Evolutionary conservation across 2,329 filamentous ascomycete species (phyloP).

Genomic region (Amauroascus niger): DNA sequence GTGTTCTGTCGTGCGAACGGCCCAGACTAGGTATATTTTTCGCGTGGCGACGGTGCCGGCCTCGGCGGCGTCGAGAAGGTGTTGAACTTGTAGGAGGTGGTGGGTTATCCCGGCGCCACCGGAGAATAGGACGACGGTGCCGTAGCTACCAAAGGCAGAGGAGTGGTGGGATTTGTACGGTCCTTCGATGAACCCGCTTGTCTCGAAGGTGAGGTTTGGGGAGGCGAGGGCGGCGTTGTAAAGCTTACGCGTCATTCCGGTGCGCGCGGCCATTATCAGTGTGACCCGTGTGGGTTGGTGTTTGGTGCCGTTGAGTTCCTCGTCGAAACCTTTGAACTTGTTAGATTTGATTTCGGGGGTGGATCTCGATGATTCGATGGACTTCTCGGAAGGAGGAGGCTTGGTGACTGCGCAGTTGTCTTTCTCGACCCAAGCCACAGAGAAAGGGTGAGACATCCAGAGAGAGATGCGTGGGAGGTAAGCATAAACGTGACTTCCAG

Average conservation of each 20-base stretch:
- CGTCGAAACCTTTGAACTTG: constrained; percentile 21
- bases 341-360: constrained; percentile 26
- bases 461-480: constrained; percentile 45
- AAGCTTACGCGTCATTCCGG: constrained; percentile 53
- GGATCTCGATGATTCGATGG: constrained; percentile 12
- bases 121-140: constrained; percentile 56
- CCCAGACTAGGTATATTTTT: constrained; percentile 54
- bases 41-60: constrained; percentile 48
- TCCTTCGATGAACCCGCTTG: constrained; percentile 52
- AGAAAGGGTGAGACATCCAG: constrained; percentile 44
- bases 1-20: constrained; percentile 50
- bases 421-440: constrained; percentile 39
- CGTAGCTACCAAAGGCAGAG: constrained; percentile 49
- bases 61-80: constrained; percentile 46
- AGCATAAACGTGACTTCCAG: constrained; percentile 52
- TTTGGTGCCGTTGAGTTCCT: constrained; percentile 18
- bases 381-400: constrained; percentile 9
- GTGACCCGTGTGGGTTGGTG: constrained; percentile 38
- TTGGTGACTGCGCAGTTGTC: constrained; percentile 24
- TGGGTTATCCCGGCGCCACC: constrained; percentile 59
- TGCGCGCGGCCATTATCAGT: constrained; percentile 50
- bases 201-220: constrained; percentile 43
- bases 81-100: constrained; percentile 51
- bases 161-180: constrained; percentile 53
- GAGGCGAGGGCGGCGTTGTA: constrained; percentile 47